Base-by-base conservation (phyloP, 1,284 basidiomycete species). In the Leccinum angustisporum region DNA sequence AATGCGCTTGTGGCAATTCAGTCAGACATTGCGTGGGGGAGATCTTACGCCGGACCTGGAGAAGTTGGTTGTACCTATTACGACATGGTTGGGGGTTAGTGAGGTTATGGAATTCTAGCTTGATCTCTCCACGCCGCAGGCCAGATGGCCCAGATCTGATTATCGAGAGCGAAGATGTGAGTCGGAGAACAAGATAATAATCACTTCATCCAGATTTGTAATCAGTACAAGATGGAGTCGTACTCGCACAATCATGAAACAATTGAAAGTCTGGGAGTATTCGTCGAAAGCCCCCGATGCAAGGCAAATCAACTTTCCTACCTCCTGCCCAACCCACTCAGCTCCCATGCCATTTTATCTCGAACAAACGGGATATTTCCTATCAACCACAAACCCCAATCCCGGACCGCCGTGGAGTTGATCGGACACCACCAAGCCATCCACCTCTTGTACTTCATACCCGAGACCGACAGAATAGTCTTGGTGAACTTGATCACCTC, bases 401-500 rank as follows among this genome's bases (percentile, higher is more conserved):
- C 48, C 53, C 71, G 62, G 3, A 61, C 21, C 3, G 63, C 63
- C 27, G n/a, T 56, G 1, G 53, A 18, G 13, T 59, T 61, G 16
- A 72, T 59, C 0, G 73, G 73, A 5, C 68, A 57, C 70, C 68
- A 68, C 69, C 71, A 65, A 25, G 36, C 65, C n/a, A 57, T 10
- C 53, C 62, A 57, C 4, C 31, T 52, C 0, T 38, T 34, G 5
- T 36, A 1, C 54, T 67, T 65, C 27, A 48, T 9, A 5, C 71
- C 65, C 38, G 54, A 38, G 18, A 70, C 6, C n/a, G 61, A 58
- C 58, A 75, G 55, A 0, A 72, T 3, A 2, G n/a, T 38, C 27
- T 73, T 73, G 1, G 70, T 72, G 16, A 73, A 55, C 14, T 46
- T 55, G 11, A 72, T 71, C 16, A 71, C 65, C n/a, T 63, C 67